A percentile compares a stretch with the other conserved stretches of the same genome.
phyloP scores from a whole-genome alignment of 1,284 basidiomycete genomes.

The Chalciporus sp. region DNA sequence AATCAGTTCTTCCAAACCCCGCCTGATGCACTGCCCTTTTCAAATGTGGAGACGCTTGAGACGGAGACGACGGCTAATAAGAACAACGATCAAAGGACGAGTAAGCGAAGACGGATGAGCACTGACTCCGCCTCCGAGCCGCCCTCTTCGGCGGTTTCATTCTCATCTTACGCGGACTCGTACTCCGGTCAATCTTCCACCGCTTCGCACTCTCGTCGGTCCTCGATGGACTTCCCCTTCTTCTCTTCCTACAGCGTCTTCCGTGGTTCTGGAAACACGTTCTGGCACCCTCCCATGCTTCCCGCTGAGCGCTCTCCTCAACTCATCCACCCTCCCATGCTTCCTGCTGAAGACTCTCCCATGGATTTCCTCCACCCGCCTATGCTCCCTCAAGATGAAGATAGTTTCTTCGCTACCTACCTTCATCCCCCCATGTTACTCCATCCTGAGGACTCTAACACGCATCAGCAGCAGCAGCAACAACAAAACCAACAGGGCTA shows the following conservation, averaged over 20 bases:
- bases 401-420: conserved; percentile 54
- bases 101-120: conserved; percentile 73
- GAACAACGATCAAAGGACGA: conserved; percentile 39
- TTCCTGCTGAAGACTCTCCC: conserved; percentile 47
- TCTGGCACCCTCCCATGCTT: conserved; percentile 76
- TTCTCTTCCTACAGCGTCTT: conserved; percentile 48
- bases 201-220: conserved; percentile 44
- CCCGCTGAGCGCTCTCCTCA: conserved; percentile 51
- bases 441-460: conserved; percentile 38
- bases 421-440: conserved; percentile 60
- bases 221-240: conserved; percentile 67
- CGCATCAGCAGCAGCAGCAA: conserved; percentile 36
- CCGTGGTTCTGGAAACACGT: conserved; percentile 55
- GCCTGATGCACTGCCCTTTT: conserved; percentile 53
- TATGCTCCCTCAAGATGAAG: conserved; percentile 52
- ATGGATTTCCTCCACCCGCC: conserved; percentile 57
- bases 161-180: conserved; percentile 45
- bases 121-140: conserved; percentile 69
- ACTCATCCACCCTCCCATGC: conserved; percentile 63
- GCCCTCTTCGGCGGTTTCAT: conserved; percentile 60
- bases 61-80: conserved; percentile 30
- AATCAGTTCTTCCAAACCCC: conserved; percentile 48
- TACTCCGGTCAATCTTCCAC: conserved; percentile 47
- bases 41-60: conserved; percentile 44
- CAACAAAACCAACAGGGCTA: conserved; percentile 41